phyloP scores from a whole-genome alignment of 1,284 basidiomycete genomes.

The Boletellus deceptivus region DNA sequence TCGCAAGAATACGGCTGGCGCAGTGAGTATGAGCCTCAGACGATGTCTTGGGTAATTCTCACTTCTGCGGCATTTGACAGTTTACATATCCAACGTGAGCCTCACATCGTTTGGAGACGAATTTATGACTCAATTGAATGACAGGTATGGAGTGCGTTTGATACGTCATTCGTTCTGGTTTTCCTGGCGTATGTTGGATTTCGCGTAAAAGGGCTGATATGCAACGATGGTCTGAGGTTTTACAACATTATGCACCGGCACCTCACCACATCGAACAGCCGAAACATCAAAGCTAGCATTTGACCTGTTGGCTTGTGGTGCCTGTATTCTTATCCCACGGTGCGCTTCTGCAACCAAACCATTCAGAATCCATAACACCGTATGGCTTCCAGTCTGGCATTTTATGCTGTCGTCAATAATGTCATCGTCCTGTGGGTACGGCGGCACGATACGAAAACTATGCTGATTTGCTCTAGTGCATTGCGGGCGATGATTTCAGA shows the following conservation, averaged over 20 bases:
- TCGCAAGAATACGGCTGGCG: conserved; percentile 83
- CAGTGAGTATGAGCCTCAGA: conserved; percentile 49
- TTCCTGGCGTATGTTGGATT: conserved; percentile 70
- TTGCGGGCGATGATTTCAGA: conserved; percentile 75
- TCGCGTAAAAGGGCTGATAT: conserved; percentile 62
- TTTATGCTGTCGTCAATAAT: conserved; percentile 83
- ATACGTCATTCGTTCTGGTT: conserved; percentile 72
- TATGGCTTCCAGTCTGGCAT: conserved; percentile 56
- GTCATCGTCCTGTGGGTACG: conserved; percentile 70
- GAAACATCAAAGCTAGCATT: conserved; percentile 70
- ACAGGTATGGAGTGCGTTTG: conserved; percentile 87
- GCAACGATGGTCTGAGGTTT: conserved; percentile 46
- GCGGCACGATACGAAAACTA: not conserved
- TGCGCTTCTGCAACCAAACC: conserved; percentile 20
- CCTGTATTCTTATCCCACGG: conserved; percentile 86
- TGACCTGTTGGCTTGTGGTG: conserved; percentile 80
- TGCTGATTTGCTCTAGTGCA: conserved; percentile 45
- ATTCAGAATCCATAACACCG: not conserved
- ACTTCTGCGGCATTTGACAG: conserved; percentile 38
- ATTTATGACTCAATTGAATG: conserved; percentile 4
- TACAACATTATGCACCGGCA: not conserved
- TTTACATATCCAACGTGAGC: conserved; percentile 77
- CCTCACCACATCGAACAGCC: conserved; percentile 35
- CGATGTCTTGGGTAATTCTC: conserved; percentile 1
- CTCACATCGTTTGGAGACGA: not conserved